Base-by-base conservation (phyloP, 805 yeast genomes). In the Maudiozyma barnettii region DNA sequence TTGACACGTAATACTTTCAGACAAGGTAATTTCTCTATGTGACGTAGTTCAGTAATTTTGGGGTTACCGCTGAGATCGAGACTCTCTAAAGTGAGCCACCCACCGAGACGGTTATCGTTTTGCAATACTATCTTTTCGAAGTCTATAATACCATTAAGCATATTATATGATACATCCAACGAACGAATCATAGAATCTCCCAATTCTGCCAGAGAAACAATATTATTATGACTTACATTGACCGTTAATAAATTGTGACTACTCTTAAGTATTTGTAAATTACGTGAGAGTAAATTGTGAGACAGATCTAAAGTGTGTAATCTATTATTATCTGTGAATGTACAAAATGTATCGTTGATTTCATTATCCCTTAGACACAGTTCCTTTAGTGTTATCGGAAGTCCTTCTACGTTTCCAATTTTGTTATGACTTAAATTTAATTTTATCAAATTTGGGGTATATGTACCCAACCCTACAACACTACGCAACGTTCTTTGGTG, bases 41-140 rank as follows among this genome's bases (percentile, higher is more conserved):
- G 59, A n/a, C 47, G 47, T 13, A 63, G 23, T 10, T 45, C 42
- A 2, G 54, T 56, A 19, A 63, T 58, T 10, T 46, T 39, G 7
- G 36, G 3, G 45, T 63, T 63, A 42, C 48, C 46, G 31, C 56
- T 44, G 16, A 63, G 49, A 44, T 61, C 51, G n/a, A 63, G 51
- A 19, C 51, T 54, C 31, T 55, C 51, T 8, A 63, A 39, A 10
- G 51, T 43, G 21, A 45, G 16, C 64, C 64, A 56, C 26, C 57
- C 51, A 38, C 41, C 49, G n/a, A 45, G 13, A 18, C 45, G 42
- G 29, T 26, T 41, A 12, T 45, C 43, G n/a, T 46, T 39, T 19
- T 50, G 51, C 21, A 47, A 36, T 12, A 47, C 41, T 21, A 51
- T 20, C 20, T 51, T 52, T n/a, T 50, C 54, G 44, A 61, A 60